Evolutionary conservation across 495 filamentous ascomycete species (phyloP), one percentile per base, ranked within the genome.

Genomic region (Neurospora sp.): DNA sequence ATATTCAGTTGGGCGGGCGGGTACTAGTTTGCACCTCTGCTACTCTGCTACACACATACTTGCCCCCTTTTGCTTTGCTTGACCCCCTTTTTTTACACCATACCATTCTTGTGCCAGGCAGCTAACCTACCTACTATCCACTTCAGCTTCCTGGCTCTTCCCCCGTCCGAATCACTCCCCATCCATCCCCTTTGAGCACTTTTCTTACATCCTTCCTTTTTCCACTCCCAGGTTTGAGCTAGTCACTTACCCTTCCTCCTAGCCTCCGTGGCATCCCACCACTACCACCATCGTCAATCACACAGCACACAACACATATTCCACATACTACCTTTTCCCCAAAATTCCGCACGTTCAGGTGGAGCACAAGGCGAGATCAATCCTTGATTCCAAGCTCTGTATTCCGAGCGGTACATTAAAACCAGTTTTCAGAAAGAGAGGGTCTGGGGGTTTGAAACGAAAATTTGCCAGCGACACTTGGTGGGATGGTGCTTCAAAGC

Each of bases 351-450:
- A 84, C 82, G 85, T 83, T 85, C 81, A 85, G 86, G 86, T 87
- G 87, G 86, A 88, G 86, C 83, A 86, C 87, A 88, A 88, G 86
- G 87, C 85, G 86, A 87, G 87, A 86, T 77, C 85, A 80, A 85
- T 89, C 87, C 86, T 88, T 89, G 86, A 81, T 79, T 73, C 79
- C 53, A 84, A 75, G 84, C 86, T 87, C 85, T 89, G 86, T 89
- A 88, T 88, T 87, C 86, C 86, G 86, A 86, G 86, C 87, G 87
- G 85, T 81, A 89, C 71, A 89, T 81, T 2, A 27, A 27, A 27
- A 27, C 27, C 27, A 27, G 27, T 27, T 27, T 27, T 27, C 27
- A 27, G 2, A 27, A 27, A 27, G 27, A 2, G 27, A 27, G 22
- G 22, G 22, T 27, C 22, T 27, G 22, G 22, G 22, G 22, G 22